phyloP scores from a whole-genome alignment of 1,284 basidiomycete genomes.

The Trametes polyzona region DNA sequence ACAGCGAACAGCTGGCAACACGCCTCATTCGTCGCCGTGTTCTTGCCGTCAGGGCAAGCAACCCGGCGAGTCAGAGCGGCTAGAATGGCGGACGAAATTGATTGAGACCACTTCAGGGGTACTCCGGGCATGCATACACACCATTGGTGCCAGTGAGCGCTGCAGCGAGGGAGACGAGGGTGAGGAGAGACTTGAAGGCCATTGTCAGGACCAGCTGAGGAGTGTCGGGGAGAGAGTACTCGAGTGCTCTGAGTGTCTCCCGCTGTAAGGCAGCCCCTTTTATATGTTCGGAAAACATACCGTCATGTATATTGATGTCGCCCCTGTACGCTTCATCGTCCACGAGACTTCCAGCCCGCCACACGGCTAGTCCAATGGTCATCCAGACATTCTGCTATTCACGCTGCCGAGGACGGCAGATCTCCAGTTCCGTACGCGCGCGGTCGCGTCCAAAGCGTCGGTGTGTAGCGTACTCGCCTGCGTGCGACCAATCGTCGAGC shows the following conservation, averaged over 20 bases:
- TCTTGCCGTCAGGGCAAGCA: conserved; percentile 12
- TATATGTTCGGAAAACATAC: not conserved
- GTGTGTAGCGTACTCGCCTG: not conserved
- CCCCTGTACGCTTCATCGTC: not conserved
- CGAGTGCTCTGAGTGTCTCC: conserved; percentile 1
- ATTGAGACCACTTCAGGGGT: no score
- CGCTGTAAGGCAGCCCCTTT: not conserved
- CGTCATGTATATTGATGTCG: not conserved
- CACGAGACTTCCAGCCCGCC: not conserved
- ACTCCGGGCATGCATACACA: not conserved
- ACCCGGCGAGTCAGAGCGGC: conserved; percentile 11
- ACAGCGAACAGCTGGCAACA: conserved; percentile 16
- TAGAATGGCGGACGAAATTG: not conserved
- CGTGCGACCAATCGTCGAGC: not conserved
- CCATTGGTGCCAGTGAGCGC: conserved; percentile 3
- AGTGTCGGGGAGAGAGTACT: not conserved
- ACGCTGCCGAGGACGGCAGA: not conserved
- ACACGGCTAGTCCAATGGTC: not conserved
- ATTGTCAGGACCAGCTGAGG: not conserved
- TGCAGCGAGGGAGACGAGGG: conserved; percentile 6
- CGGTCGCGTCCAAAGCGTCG: not conserved
- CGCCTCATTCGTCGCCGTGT: conserved; percentile 13
- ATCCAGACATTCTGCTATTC: not conserved
- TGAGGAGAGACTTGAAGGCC: conserved; percentile 11
- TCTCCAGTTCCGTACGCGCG: not conserved